Conservation (phyloP, 1,284 basidiomycete genomes). For the Heterobasidion annosum region DNA sequence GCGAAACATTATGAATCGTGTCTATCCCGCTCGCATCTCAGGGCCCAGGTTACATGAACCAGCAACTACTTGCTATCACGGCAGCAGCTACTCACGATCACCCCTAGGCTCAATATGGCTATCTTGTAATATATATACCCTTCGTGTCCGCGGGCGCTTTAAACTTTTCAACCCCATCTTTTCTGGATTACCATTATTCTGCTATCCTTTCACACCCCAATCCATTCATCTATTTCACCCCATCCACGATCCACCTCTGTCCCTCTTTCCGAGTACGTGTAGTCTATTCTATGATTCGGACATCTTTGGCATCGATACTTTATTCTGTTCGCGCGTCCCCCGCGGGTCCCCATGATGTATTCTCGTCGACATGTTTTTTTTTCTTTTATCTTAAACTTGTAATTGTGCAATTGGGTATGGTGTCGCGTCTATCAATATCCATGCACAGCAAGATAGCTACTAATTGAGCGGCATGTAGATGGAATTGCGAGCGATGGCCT, state of each 20-base stretch:
- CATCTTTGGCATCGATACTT: neutral
- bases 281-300: neutral
- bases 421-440: too few relatives aligned
- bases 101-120: neutral
- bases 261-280: neutral
- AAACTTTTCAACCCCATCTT: neutral
- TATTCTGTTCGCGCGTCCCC: neutral
- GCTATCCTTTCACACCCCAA: slow-evolving; percentile 3
- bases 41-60: too few relatives aligned
- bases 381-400: neutral
- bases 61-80: too few relatives aligned
- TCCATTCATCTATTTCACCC: slow-evolving; percentile 7
- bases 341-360: neutral
- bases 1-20: slow-evolving; percentile 20
- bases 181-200: slow-evolving; percentile 8
- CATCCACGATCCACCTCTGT: too few relatives aligned
- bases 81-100: too few relatives aligned
- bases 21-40: neutral
- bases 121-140: slow-evolving; percentile 2
- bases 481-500: too few relatives aligned
- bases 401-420: too few relatives aligned
- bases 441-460: too few relatives aligned
- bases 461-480: too few relatives aligned
- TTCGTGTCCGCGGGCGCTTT: neutral
- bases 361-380: neutral